These are phyloP conservation scores for Trametes hirsuta DNA, from an alignment of 1,284 basidiomycete genomes.

Conservation along the genomic window DNA sequence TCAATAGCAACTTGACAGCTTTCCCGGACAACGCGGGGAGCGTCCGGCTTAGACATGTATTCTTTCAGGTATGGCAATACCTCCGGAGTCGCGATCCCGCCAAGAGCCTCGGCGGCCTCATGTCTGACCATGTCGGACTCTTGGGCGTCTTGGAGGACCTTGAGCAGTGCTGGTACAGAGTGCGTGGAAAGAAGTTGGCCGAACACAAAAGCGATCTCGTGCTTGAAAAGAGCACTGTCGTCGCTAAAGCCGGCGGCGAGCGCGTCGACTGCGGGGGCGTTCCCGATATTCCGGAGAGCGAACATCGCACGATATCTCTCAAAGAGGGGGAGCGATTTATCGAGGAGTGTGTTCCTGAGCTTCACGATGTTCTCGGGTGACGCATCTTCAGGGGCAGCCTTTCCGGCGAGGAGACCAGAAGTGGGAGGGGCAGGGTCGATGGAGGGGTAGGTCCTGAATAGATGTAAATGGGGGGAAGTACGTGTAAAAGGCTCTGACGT, in stretches of 20 bases:
- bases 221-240: conserved; percentile 92
- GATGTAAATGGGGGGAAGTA: neutral
- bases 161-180: conserved; percentile 85
- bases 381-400: conserved; percentile 50
- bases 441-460: conserved; percentile 74
- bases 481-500: conserved; percentile 21
- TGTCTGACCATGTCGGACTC: conserved; percentile 99
- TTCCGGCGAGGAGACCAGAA: conserved; percentile 59
- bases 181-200: conserved; percentile 92
- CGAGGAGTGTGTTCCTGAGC: conserved; percentile 72
- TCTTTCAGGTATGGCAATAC: conserved; percentile 87
- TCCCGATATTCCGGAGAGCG: conserved; percentile 89
- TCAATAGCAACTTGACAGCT: conserved; percentile 97
- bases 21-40: conserved; percentile 91
- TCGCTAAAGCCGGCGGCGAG: conserved; percentile 90
- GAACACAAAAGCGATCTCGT: conserved; percentile 98
- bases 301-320: conserved; percentile 99
- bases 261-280: conserved; percentile 82
- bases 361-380: conserved; percentile 52
- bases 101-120: conserved; percentile 97
- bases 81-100: conserved; percentile 92
- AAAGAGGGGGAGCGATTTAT: conserved; percentile 79
- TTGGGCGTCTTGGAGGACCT: conserved; percentile 69
- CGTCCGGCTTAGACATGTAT: conserved; percentile 80
- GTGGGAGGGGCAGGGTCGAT: conserved; percentile 94